A percentile compares a stretch with the other conserved stretches of the same genome.
These are phyloP conservation scores for Nannochloropsis oceanica DNA, from an alignment of 108 stramenopile genomes.

Conservation along the genomic window DNA sequence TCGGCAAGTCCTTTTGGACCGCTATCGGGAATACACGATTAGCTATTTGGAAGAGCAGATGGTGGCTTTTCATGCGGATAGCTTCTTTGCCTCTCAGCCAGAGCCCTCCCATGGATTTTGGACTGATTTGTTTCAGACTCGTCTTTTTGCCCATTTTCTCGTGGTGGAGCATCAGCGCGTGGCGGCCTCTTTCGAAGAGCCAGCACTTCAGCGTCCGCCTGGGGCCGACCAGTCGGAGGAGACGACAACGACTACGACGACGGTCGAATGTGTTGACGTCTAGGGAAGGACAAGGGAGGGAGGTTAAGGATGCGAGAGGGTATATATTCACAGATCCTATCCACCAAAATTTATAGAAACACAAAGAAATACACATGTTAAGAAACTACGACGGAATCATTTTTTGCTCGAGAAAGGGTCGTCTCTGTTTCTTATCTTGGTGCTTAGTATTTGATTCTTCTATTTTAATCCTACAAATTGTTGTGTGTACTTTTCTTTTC, in stretches of 20 bases:
- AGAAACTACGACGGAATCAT: too few species aligned
- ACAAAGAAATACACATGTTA: too few species aligned
- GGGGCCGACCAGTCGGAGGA: too few species aligned
- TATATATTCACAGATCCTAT: too few species aligned
- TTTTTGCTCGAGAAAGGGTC: too few species aligned
- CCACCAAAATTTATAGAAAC: too few species aligned
- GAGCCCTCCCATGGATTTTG: background rate
- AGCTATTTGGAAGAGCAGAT: background rate
- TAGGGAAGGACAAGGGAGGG: too few species aligned
- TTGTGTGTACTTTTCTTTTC: background rate
- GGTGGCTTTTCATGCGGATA: background rate
- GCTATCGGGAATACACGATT: background rate
- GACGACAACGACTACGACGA: too few species aligned
- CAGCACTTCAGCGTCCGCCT: background rate
- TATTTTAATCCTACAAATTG: background rate
- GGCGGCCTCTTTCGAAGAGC: background rate
- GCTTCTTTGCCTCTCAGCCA: background rate
- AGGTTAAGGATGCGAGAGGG: too few species aligned
- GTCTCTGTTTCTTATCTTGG: too few species aligned
- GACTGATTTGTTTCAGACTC: background rate
- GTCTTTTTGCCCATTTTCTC: background rate
- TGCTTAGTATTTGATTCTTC: too few species aligned
- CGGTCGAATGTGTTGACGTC: too few species aligned
- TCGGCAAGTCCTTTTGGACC: background rate
- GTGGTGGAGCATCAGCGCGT: background rate